Evolutionary conservation across 495 filamentous ascomycete genomes (phyloP), one percentile per base, ranked within the genome.

Genomic region (Thermochaetoides thermophila): DNA sequence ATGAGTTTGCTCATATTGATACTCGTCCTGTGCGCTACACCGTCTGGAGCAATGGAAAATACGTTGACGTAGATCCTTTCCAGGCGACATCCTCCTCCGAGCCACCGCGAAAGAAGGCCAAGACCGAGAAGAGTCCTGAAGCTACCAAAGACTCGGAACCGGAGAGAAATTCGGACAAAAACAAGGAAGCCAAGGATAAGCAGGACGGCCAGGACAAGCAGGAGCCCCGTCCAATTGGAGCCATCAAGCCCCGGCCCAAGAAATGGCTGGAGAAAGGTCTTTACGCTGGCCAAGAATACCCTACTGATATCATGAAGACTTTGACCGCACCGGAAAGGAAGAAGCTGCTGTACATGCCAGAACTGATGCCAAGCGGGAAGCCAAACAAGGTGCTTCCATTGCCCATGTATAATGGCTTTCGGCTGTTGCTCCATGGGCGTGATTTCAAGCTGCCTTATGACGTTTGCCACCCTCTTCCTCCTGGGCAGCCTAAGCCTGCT

Each of bases 391-490:
- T 48, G 39, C 52, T 59, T 32, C 58, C 58, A 0, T 25, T 48
- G 25, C 61, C 62, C 24, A 60, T 64, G 18, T 65, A 54, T 29
- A 56, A 49, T 17, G 64, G 64, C 6, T 42, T 66, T 29, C 60
- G 59, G 26, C 59, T 76, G n/a, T 50, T 86, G 37, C 65, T 77
- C 37, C 60, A 60, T 27, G 71, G 71, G 16, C 66, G 82, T 39
- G 74, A 92, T 49, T 97, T 91, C 61, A 75, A 80, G 52, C 61
- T 97, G 19, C 89, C 89, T 1, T 94, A 75, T 43, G 79, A 91
- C 52, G 64, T 94, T 25, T 95, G 84, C 61, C 78, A 79, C 13
- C 89, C 87, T 1, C 69, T 86, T 13, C 79, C 80, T 11, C 72
- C 74, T 7, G 79, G 84, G 34, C 84, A 92, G 49, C 81, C 84